Conservation (phyloP, 1,139 yeast species). For the Geotrichum bryndzae region DNA sequence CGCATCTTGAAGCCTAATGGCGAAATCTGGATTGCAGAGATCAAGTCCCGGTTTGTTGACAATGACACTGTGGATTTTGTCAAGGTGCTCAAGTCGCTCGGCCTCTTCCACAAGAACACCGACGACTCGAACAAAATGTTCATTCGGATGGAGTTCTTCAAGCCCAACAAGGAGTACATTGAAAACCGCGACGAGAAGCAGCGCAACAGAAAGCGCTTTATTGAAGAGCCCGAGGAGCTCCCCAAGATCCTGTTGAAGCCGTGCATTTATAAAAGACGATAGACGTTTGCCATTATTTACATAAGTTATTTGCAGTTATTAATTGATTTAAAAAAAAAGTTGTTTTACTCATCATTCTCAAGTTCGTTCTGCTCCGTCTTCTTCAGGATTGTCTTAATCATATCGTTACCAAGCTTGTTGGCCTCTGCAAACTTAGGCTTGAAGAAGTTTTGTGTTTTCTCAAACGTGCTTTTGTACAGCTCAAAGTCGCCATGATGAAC, state of each 20-base stretch:
- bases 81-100: constrained; percentile 64
- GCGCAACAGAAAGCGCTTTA: constrained; percentile 50
- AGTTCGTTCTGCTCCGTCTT: constrained; percentile 17
- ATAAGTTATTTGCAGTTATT: background rate
- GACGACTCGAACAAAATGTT: constrained; percentile 91
- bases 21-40: constrained; percentile 95
- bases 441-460: constrained; percentile 72
- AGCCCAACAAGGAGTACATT: constrained; percentile 61
- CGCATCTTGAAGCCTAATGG: constrained; percentile 86
- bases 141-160: constrained; percentile 86
- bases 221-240: constrained; percentile 59
- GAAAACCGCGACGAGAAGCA: constrained; percentile 56
- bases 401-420: constrained; percentile 84
- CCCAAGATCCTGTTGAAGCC: constrained; percentile 76
- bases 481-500: constrained; percentile 73
- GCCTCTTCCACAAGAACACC: constrained; percentile 82
- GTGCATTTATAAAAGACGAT: constrained; percentile 89
- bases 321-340: background rate
- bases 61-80: constrained; percentile 60
- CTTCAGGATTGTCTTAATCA: constrained; percentile 75
- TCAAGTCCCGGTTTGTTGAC: constrained; percentile 81
- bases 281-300: constrained; percentile 14
- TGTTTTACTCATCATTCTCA: background rate
- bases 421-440: constrained; percentile 86
- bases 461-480: constrained; percentile 66